Evolutionary conservation across 78 protist genomes (phyloP).

Genomic region (Emiliania huxleyi): DNA sequence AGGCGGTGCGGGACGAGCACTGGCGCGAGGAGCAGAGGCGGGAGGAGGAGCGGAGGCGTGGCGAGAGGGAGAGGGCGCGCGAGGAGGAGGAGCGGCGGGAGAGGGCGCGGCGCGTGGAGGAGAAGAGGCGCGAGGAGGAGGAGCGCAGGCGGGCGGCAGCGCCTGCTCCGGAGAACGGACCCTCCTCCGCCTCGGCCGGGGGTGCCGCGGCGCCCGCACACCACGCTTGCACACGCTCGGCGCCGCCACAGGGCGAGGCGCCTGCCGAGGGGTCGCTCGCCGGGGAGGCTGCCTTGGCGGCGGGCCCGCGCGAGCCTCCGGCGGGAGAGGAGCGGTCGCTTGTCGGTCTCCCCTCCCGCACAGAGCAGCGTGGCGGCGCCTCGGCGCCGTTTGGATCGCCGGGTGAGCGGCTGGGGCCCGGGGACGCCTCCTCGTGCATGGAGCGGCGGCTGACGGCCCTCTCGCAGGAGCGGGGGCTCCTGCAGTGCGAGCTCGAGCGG

Average conservation of each 20-base stretch:
- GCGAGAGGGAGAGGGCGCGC: neutral
- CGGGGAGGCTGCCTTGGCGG: neutral
- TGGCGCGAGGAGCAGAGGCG: neutral
- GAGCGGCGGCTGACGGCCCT: neutral
- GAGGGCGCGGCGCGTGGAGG: neutral
- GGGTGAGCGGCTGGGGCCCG: no score
- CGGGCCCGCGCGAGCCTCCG: neutral
- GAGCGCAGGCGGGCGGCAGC: no score
- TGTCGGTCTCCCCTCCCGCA: no score
- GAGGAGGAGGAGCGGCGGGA: neutral
- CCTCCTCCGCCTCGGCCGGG: no score
- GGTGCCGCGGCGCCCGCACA: no score
- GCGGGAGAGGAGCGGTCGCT: neutral
- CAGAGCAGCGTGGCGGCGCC: no score
- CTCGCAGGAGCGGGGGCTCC: neutral
- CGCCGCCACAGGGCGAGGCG: no score
- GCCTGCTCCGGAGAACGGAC: no score
- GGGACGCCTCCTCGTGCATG: neutral
- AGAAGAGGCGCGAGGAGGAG: no score
- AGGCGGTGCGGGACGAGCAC: neutral
- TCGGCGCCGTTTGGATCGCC: no score
- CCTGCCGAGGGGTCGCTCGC: no score
- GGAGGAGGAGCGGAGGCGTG: neutral
- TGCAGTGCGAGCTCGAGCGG: neutral
- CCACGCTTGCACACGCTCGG: no score